phyloP scores from a whole-genome alignment of 2,329 filamentous ascomycete genomes.

The Arthroderma sp. region DNA sequence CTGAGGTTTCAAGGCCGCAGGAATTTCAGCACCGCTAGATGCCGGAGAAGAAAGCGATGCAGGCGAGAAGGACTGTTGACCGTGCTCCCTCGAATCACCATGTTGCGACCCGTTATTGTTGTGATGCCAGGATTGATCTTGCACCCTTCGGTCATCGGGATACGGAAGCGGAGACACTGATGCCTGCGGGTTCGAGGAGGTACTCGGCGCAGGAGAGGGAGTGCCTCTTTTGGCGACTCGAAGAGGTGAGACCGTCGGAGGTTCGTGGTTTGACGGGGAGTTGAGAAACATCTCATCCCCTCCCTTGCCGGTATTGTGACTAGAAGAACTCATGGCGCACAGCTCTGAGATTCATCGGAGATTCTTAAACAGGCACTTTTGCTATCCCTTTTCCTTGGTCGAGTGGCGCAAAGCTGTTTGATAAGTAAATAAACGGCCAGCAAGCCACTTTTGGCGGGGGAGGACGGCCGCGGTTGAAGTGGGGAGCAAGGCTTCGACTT shows the following conservation, averaged over 20 bases:
- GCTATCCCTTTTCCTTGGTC: not conserved
- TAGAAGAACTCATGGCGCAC: conserved; percentile 23
- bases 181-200: conserved; percentile 26
- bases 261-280: conserved; percentile 43
- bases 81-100: conserved; percentile 13
- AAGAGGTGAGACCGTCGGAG: conserved; percentile 70
- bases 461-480: not conserved
- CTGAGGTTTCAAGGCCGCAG: conserved; percentile 30
- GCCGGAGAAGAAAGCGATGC: conserved; percentile 22
- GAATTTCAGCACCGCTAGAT: conserved; percentile 27
- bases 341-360: not conserved
- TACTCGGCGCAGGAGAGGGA: conserved; percentile 40
- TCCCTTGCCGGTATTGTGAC: conserved; percentile 45
- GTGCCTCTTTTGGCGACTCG: conserved; percentile 72
- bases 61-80: conserved; percentile 11
- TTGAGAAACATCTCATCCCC: conserved; percentile 75
- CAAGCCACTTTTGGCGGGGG: not conserved
- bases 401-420: not conserved
- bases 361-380: not conserved
- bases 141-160: conserved; percentile 50
- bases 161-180: conserved; percentile 61
- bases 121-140: conserved; percentile 26
- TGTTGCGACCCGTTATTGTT: conserved; percentile 17
- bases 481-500: not conserved
- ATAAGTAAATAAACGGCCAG: not conserved